Evolutionary conservation across 2,329 filamentous ascomycete genomes (phyloP).

Genomic region (Penicillium carneum): DNA sequence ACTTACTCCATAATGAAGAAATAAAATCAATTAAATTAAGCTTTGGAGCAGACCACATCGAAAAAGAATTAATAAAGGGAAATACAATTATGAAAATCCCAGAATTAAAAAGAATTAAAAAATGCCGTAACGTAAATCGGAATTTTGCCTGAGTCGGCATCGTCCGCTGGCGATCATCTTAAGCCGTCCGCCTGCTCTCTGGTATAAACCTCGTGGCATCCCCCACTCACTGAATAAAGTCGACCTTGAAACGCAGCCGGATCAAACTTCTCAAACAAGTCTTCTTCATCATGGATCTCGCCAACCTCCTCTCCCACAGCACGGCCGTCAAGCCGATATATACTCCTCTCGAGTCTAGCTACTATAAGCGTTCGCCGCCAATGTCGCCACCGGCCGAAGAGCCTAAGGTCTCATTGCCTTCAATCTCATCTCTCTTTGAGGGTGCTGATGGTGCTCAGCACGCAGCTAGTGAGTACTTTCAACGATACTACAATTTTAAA

Average conservation of each 20-base stretch:
- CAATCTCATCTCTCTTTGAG: constrained; percentile 88
- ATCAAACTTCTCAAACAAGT: constrained; percentile 9
- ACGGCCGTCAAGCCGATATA: constrained; percentile 35
- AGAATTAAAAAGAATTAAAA: constrained; percentile 8
- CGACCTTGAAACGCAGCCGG: constrained; percentile 17
- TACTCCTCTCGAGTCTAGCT: constrained; percentile 31
- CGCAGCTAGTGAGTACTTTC: constrained; percentile 46
- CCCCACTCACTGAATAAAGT: constrained; percentile 17
- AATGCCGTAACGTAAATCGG: constrained; percentile 22
- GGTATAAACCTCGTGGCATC: constrained; percentile 37
- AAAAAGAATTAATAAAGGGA: not conserved
- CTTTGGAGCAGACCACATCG: constrained; percentile 37
- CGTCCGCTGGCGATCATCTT: constrained; percentile 35
- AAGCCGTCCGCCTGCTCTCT: constrained; percentile 17
- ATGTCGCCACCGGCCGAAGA: constrained; percentile 53
- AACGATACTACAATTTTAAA: constrained; percentile 39
- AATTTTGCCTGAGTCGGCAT: constrained; percentile 29
- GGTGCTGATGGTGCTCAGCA: constrained; percentile 74
- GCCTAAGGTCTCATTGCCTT: constrained; percentile 83
- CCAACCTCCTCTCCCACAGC: constrained; percentile 43
- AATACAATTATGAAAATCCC: not conserved
- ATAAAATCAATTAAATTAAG: constrained; percentile 36
- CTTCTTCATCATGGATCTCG: constrained; percentile 45
- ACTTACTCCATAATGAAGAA: not conserved
- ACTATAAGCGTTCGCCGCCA: constrained; percentile 43